Base-by-base conservation (phyloP, 495 filamentous ascomycete genomes). In the Chaetomium fimeti region DNA sequence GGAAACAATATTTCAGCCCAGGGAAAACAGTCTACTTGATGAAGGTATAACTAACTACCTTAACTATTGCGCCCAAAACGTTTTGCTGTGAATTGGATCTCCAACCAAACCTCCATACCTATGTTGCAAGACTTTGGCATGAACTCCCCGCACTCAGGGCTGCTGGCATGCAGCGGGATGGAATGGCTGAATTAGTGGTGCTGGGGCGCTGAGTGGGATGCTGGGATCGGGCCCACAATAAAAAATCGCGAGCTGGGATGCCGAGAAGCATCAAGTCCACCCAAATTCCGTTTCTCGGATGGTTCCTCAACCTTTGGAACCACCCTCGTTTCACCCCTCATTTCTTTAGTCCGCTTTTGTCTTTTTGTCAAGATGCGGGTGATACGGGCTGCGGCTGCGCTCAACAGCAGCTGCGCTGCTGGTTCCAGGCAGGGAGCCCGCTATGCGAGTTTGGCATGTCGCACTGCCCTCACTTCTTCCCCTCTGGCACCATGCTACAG, bases 361-460 rank as follows among this genome's bases (percentile, higher is more conserved):
- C 54, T 69, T 68, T 68, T 61, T 59, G 53, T 69, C 38, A 77
- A 63, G 40, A 81, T 81, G 79, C 76, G 76, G 76, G 76, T 75
- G 29, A 75, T 78, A 68, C 69, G 79, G 71, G 74, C 74, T 36
- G 75, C 70, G 65, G 73, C 75, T 71, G 74, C 76, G 67, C 69
- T 80, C 63, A 76, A 74, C 58, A 75, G 73, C 72, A 70, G 75
- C 60, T 70, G 76, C 36, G 71, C 74, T 57, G 61, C 74, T 42
- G 66, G 69, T 28, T 65, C 72, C 16, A 70, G 72, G 54, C 71
- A 69, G 25, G 76, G 73, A 40, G 69, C 61, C 27, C 72, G 76
- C 7, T 72, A 67, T 57, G 72, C 77, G 42, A 71, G 73, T 49
- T 52, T 73, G 27, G 71, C 61, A 42, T 67, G 62, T 56, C 65